Percentiles rank a stretch among this genome's conserved stretches.
phyloP scores from a whole-genome alignment of 1,284 basidiomycete genomes.

The Ganoderma leucocontextum region DNA sequence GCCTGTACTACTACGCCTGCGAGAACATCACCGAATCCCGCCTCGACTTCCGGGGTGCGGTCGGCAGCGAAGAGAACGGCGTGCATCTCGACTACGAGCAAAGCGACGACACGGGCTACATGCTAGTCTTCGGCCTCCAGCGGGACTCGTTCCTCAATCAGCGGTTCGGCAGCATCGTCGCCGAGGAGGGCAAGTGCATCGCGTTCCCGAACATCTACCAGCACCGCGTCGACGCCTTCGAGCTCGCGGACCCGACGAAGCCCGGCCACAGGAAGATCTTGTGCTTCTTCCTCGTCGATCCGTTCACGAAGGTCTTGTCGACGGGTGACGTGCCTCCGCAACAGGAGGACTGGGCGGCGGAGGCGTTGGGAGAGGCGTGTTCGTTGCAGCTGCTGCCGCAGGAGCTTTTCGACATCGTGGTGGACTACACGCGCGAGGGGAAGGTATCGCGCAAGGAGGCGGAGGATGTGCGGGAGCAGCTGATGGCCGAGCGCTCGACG shows the following conservation, averaged over 20 bases:
- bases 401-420: background rate
- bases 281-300: conserved; percentile 33
- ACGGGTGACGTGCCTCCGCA: conserved; percentile 8
- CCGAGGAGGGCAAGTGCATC: conserved; percentile 1
- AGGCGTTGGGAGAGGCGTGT: background rate
- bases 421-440: background rate
- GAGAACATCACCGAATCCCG: conserved; percentile 27
- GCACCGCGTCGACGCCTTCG: conserved; percentile 33
- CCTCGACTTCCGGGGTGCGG: conserved; percentile 17
- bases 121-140: background rate
- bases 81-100: conserved; percentile 8
- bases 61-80: background rate
- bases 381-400: background rate
- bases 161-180: conserved; percentile 1
- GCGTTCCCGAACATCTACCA: conserved; percentile 10
- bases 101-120: conserved; percentile 9
- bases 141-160: background rate
- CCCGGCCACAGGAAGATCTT: conserved; percentile 39
- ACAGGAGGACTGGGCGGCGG: conserved; percentile 3
- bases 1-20: conserved; percentile 22
- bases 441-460: conserved; percentile 12
- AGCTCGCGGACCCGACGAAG: conserved; percentile 34
- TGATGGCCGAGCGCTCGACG: conserved; percentile 25
- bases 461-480: conserved; percentile 13
- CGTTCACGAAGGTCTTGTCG: conserved; percentile 11